Conservation (phyloP, 495 filamentous ascomycete species). For the Penicillium ucsense region DNA sequence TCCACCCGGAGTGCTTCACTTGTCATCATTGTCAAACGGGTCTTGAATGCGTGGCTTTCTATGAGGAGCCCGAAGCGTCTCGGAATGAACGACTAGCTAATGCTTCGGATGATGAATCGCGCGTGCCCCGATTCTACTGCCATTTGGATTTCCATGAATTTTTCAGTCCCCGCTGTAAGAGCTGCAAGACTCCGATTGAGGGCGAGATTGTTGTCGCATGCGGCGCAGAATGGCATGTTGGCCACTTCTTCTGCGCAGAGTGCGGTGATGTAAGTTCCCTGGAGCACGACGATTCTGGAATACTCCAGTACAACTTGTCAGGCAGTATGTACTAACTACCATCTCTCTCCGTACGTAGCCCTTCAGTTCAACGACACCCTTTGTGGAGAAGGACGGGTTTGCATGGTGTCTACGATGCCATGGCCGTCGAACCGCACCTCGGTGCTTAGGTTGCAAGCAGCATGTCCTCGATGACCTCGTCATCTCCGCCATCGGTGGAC, state of each 20-base stretch:
- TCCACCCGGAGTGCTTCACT: slow-evolving; percentile 88
- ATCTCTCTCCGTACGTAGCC: slow-evolving; percentile 38
- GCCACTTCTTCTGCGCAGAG: slow-evolving; percentile 99
- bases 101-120: slow-evolving; percentile 46
- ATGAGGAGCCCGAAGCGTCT: slow-evolving; percentile 70
- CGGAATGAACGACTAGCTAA: slow-evolving; percentile 58
- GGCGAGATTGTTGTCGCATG: slow-evolving; percentile 89
- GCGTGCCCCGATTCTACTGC: slow-evolving; percentile 78
- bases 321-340: background rate
- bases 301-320: background rate
- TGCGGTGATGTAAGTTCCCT: slow-evolving; percentile 67
- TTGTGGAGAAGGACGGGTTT: slow-evolving; percentile 98
- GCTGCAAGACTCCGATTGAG: slow-evolving; percentile 97
- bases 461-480: slow-evolving; percentile 83
- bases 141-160: slow-evolving; percentile 96
- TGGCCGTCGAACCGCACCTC: slow-evolving; percentile 77
- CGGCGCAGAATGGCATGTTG: slow-evolving; percentile 91
- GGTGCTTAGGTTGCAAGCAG: slow-evolving; percentile 75
- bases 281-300: background rate
- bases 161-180: slow-evolving; percentile 87
- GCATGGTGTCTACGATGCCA: slow-evolving; percentile 95
- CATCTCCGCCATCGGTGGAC: slow-evolving; percentile 73
- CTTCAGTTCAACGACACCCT: slow-evolving; percentile 70
- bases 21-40: slow-evolving; percentile 81
- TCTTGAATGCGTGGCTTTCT: slow-evolving; percentile 93